Percentiles rank a stretch among this genome's conserved stretches.
Conservation (phyloP, 768 basidiomycete genomes). For the Trichaptum fuscoviolaceum region DNA sequence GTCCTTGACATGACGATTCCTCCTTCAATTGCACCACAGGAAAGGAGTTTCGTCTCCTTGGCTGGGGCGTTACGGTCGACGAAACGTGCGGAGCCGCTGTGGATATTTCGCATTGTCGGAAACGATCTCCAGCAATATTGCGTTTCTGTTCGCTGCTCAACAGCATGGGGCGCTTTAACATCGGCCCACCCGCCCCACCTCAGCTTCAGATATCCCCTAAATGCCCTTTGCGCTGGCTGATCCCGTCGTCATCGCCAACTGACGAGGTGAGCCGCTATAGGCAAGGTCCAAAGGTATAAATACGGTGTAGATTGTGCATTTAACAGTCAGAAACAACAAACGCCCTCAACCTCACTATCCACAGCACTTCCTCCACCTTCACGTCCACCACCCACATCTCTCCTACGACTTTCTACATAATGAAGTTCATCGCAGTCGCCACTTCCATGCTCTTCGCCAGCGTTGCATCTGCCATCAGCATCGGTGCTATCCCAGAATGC, state of each 20-base stretch:
- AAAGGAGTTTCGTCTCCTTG: not conserved
- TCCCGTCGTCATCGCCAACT: not conserved
- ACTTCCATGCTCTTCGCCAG: not conserved
- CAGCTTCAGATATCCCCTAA: not conserved
- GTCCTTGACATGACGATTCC: not conserved
- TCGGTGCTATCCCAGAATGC: not conserved
- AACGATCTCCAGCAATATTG: not conserved
- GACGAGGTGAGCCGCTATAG: not conserved
- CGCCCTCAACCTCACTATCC: not conserved
- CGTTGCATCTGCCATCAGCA: not conserved
- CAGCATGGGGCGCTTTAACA: not conserved
- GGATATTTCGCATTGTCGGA: not conserved
- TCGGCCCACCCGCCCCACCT: not conserved
- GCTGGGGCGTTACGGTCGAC: too few relatives aligned
- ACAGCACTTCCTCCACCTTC: not conserved
- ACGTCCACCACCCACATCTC: not conserved
- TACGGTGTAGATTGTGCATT: not conserved
- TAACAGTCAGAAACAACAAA: not conserved
- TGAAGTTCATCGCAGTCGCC: not conserved
- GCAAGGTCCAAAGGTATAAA: not conserved
- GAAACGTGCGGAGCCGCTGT: not conserved
- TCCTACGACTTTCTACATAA: not conserved
- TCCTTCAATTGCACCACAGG: not conserved
- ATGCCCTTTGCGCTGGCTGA: not conserved
- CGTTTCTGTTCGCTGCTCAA: not conserved